Evolutionary conservation across 2,329 filamentous ascomycete species (phyloP), one percentile per base, ranked within the genome.

Genomic region (Arachnopeziza araneosa): DNA sequence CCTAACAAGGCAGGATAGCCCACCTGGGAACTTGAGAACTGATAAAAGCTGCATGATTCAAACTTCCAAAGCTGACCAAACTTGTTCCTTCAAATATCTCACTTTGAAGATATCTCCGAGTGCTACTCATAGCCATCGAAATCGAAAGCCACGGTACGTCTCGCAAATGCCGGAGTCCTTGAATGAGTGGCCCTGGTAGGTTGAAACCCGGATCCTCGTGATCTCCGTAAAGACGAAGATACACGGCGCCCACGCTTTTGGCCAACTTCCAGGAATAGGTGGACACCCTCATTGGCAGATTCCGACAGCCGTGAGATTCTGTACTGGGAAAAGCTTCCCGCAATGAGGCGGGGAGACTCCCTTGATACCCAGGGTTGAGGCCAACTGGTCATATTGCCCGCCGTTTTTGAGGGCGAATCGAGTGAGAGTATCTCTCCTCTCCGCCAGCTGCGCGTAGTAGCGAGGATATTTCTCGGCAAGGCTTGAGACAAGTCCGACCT

Each of bases 401-500:
- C n/a, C 50, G 50, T 58, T 56, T 55, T 56, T 55, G 53, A 56
- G 21, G n/a, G 50, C 44, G 52, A 22, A 50, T 44, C 36, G 36
- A 44, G 17, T 6, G 36, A 12, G 36, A 44, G 36, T 14, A 19
- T 44, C 36, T 44, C 36, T 44, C 54, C 55, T 24, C 49, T 56
- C 55, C 48, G 23, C 24, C 54, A 50, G 36, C 14, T 54, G 22
- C 36, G 54, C 23, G 26, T 9, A 53, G 53, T 52, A 32, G 56
- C 24, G 26, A 44, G 36, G 36, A 44, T 4, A 44, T 3, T 44
- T 44, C 36, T 24, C 51, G 55, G 36, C 51, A 50, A 50, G 56
- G 49, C 50, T 59, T 60, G 52, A 64, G 54, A 62, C 60, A 62
- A 49, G 52, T 55, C 57, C 50, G 55, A 55, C 52, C 55, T 58